These are phyloP conservation scores for Coriolopsis trogii DNA, from an alignment of 1,284 basidiomycete genomes.

Conservation along the genomic window DNA sequence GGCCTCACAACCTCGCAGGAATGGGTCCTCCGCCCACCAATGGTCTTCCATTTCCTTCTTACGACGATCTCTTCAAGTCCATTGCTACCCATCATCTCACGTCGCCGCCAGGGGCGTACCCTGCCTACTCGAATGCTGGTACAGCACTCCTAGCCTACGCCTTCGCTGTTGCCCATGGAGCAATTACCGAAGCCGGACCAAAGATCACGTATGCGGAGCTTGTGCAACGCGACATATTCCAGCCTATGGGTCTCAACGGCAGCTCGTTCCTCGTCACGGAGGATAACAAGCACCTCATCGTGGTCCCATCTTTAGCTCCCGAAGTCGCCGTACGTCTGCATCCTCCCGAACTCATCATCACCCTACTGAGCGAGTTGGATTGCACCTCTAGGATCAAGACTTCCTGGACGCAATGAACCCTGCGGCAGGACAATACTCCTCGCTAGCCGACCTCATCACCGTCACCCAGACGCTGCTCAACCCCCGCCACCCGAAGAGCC, in stretches of 20 bases:
- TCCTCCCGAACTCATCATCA: rapidly evolving
- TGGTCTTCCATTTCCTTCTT: constrained; percentile 33
- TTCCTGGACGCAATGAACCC: constrained; percentile 46
- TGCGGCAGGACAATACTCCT: constrained; percentile 51
- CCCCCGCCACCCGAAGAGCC: constrained; percentile 37
- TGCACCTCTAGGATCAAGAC: constrained; percentile 37
- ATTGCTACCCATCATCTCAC: constrained; percentile 41
- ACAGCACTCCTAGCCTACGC: constrained; percentile 44
- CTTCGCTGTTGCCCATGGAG: constrained; percentile 43
- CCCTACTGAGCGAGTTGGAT: background rate
- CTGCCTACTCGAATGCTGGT: constrained; percentile 54
- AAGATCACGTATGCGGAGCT: constrained; percentile 43
- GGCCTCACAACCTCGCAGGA: constrained; percentile 38
- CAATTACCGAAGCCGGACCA: constrained; percentile 26
- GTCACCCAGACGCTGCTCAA: constrained; percentile 47
- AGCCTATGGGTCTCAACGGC: constrained; percentile 25
- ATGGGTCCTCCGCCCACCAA: constrained; percentile 33
- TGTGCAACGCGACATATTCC: constrained; percentile 41
- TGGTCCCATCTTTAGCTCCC: constrained; percentile 22
- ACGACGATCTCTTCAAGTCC: constrained; percentile 37
- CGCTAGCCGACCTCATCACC: constrained; percentile 44
- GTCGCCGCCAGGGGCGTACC: constrained; percentile 44
- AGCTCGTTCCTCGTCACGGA: constrained; percentile 27
- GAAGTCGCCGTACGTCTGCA: constrained; percentile 22
- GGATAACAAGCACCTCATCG: constrained; percentile 21